Base-by-base conservation (phyloP, 495 filamentous ascomycete species). In the Trichocladium uniseriatum region DNA sequence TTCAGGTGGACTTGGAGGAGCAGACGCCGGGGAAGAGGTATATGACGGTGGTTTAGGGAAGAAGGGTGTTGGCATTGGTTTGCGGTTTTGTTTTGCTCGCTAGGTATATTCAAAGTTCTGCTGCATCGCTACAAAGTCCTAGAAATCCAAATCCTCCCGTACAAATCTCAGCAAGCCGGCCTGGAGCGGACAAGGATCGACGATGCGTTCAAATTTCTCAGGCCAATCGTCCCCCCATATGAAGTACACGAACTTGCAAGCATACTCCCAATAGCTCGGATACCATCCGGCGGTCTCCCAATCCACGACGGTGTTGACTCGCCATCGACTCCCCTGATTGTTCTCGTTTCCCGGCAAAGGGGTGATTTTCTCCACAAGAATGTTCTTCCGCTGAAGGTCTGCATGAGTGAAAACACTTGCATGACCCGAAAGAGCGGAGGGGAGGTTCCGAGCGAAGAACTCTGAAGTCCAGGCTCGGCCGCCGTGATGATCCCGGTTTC, bases 201-300 rank as follows among this genome's bases (percentile, higher is more conserved):
- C 42, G 15, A 35, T 45, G 7, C 42, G 6, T 29, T 45, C 42
- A 35, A 35, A 35, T 18, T 45, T 45, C 28, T 45, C 42, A 10
- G 42, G 42, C 42, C 42, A 45, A 18, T 35, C 29, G 14, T 45
- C 42, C 9, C 22, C 10, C 42, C 42, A 45, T 10, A 34, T 8
- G 22, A 35, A 35, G 6, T 45, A 16, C 11, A 45, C 10, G 20
- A 45, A 45, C 2, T 0, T 19, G 2, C 6, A 15, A 7, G 42
- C 42, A 35, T 45, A 45, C 18, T 35, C 29, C 42, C 42, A 35
- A 10, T 45, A 45, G 29, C 42, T 45, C 31, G 42, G 42, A 18
- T 35, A 45, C 42, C 42, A 45, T 16, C 42, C 29, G 6, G 42
- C 42, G 14, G 21, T 11, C 29, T 45, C 42, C 16, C 42, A 45